Evolutionary conservation across 371 early-diverging fungal species (phyloP).

Genomic region (Sporodiniella umbellata): DNA sequence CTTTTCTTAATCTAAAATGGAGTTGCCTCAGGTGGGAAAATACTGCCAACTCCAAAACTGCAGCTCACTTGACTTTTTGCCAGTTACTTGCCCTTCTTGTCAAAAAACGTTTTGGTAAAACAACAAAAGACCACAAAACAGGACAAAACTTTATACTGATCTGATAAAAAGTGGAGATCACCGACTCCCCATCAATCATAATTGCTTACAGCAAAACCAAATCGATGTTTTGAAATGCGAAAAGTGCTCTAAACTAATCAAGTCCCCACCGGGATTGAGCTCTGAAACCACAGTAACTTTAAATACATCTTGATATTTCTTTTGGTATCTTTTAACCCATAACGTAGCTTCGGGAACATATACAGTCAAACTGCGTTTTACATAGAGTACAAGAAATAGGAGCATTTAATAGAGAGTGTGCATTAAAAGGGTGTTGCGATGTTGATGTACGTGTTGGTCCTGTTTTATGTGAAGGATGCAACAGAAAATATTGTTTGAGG

Average conservation of each 20-base stretch:
- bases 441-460: slow-evolving; percentile 27
- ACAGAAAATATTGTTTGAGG: slow-evolving; percentile 26
- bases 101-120: slow-evolving; percentile 18
- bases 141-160: not conserved
- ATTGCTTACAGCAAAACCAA: slow-evolving; percentile 13
- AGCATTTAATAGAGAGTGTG: slow-evolving; percentile 5
- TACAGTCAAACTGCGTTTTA: slow-evolving; percentile 9
- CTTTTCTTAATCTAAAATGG: slow-evolving; percentile 15
- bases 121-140: not conserved
- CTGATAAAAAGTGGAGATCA: slow-evolving; percentile 30
- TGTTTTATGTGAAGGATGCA: slow-evolving; percentile 27
- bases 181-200: slow-evolving; percentile 24
- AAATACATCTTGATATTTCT: not conserved
- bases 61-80: slow-evolving; percentile 30
- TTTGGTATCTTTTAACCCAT: not conserved
- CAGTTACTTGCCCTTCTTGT: slow-evolving; percentile 33
- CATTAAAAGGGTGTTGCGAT: slow-evolving; percentile 21
- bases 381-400: slow-evolving; percentile 4
- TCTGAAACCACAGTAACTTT: slow-evolving; percentile 13
- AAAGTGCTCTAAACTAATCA: slow-evolving; percentile 16
- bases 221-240: slow-evolving; percentile 14
- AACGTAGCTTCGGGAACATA: slow-evolving; percentile 22
- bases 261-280: slow-evolving; percentile 2
- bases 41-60: slow-evolving; percentile 26
- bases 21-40: slow-evolving; percentile 32